Percentiles rank a stretch among this genome's conserved stretches.
Conservation (phyloP, 495 filamentous ascomycete genomes). For the Bombardia bombarda region DNA sequence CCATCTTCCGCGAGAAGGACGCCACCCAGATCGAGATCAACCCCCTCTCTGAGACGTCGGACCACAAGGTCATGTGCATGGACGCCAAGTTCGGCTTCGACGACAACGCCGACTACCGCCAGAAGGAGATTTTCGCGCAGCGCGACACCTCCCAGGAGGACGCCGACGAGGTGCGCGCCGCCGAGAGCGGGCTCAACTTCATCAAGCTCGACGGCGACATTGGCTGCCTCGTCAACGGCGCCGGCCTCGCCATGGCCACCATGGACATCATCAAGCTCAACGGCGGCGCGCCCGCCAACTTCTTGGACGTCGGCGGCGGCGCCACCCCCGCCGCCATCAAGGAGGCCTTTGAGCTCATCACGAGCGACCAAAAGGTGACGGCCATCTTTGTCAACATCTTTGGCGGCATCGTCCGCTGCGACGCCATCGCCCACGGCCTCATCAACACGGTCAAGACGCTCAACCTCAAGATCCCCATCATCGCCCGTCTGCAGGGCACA, state of each 20-base stretch:
- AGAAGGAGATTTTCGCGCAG: conserved; percentile 91
- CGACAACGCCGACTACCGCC: conserved; percentile 97
- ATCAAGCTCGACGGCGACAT: conserved; percentile 99
- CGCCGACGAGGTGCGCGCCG: conserved; percentile 92
- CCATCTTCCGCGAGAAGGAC: conserved; percentile 96
- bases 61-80: conserved; percentile 97
- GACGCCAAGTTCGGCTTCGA: conserved; percentile 97
- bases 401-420: conserved; percentile 95
- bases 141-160: conserved; percentile 94
- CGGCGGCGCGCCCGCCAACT: conserved; percentile 92
- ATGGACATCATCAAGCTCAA: conserved; percentile 99
- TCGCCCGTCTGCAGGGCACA: conserved; percentile 93
- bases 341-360: conserved; percentile 96
- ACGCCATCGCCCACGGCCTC: conserved; percentile 93
- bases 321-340: conserved; percentile 95
- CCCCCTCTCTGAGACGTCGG: conserved; percentile 91
- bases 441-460: conserved; percentile 90
- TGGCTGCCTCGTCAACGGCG: conserved; percentile 97
- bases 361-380: conserved; percentile 94
- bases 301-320: conserved; percentile 96
- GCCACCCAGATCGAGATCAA: conserved; percentile 99
- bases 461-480: conserved; percentile 91
- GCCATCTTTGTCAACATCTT: conserved; percentile 99
- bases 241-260: conserved; percentile 97
- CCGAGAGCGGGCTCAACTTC: conserved; percentile 91